Evolutionary conservation across 1,284 basidiomycete genomes (phyloP), one percentile per base, ranked within the genome.

Genomic region (Amylostereum areolatum): DNA sequence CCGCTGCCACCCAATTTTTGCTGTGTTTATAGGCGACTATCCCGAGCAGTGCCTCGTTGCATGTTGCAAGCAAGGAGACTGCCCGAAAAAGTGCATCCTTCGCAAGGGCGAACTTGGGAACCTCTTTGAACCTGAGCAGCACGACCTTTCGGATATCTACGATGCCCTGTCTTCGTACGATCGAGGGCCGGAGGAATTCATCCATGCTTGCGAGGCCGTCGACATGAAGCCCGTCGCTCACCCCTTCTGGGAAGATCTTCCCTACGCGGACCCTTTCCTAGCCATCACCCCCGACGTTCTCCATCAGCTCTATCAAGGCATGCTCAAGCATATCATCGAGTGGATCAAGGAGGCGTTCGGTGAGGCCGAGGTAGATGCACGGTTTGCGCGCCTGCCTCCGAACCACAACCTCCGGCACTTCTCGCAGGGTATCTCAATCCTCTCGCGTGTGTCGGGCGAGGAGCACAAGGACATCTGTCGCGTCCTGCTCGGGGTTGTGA

Each of bases 231-330:
- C 49, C 4, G 32, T 37, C 25, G 32, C 9, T 18, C 36, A 31
- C 9, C 69, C 66, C 0, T 70, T 70, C 51, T 71, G 67, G 66
- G 43, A 51, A 5, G 55, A 52, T n/a, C 55, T 69, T 12, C 65
- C 66, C 1, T 50, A 57, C 41, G 39, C 41, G 28, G 55, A 71
- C 53, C 64, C 68, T 25, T 60, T 60, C 46, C 29, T 24, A 2
- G 54, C 55, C 9, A 60, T 70, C 25, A 63, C 65, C 2, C 69
- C 67, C 4, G 65, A 71, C 47, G 52, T 69, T 29, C 62, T 70
- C 1, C 68, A 71, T 46, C 67, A 70, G 47, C 57, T 69, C 0
- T 62, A 67, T 44, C 51, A 59, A 48, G 57, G 58, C 3, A 28
- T 59, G 12, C 25, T 43, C 41, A 43, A 53, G 51, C 45, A 50